Evolutionary conservation across 1,284 basidiomycete genomes (phyloP).

Genomic region (Microbotryum intermedium): DNA sequence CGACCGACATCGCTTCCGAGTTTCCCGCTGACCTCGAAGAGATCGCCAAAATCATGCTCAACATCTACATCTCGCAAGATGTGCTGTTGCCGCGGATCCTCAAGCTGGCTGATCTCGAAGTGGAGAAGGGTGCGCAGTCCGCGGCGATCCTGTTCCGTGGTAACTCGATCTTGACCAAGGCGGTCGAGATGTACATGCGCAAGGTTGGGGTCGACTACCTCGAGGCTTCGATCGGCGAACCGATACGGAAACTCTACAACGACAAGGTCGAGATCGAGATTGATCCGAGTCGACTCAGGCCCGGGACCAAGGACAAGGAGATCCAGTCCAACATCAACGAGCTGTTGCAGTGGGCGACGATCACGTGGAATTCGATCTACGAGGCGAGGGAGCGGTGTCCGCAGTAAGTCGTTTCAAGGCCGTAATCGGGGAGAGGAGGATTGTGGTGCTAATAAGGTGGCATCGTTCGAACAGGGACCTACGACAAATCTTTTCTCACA

Average conservation of each 20-base stretch:
- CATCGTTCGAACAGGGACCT: conserved; percentile 52
- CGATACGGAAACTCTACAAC: conserved; percentile 56
- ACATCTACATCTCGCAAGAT: conserved; percentile 29
- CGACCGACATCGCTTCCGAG: conserved; percentile 25
- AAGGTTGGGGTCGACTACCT: conserved; percentile 65
- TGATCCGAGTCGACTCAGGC: conserved; percentile 47
- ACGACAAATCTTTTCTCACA: conserved; percentile 58
- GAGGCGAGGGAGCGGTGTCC: conserved; percentile 62
- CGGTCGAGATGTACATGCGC: conserved; percentile 64
- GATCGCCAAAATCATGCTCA: conserved; percentile 24
- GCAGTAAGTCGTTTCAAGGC: conserved; percentile 46
- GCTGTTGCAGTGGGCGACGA: conserved; percentile 58
- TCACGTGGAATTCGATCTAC: conserved; percentile 70
- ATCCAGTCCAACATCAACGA: conserved; percentile 38
- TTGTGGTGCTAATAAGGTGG: not conserved
- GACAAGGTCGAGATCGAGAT: conserved; percentile 69
- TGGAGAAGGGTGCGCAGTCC: conserved; percentile 15
- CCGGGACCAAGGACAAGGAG: conserved; percentile 50
- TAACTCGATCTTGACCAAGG: conserved; percentile 69
- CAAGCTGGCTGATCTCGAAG: conserved; percentile 27
- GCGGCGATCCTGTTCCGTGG: conserved; percentile 63
- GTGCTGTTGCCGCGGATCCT: conserved; percentile 26
- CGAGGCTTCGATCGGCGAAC: conserved; percentile 61
- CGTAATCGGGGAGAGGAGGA: no score
- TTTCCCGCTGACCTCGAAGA: conserved; percentile 31